A percentile compares a stretch with the other conserved stretches of the same genome.
Evolutionary conservation across 2,329 filamentous ascomycete species (phyloP).

Genomic region (Uncinocarpus reesii): DNA sequence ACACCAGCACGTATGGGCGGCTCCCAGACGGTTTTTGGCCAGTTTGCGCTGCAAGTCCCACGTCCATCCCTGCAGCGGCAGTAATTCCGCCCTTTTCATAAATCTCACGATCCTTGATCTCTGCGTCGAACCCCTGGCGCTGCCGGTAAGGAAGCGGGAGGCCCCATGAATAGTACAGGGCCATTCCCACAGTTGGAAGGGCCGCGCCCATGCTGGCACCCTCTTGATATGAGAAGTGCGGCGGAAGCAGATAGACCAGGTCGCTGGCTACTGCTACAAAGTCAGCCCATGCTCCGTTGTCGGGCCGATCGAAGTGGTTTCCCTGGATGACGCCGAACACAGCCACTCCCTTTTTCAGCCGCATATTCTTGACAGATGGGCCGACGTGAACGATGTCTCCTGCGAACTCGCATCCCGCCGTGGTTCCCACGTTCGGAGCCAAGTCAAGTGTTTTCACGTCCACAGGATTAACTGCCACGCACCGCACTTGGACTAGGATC

Average conservation of each 20-base stretch:
- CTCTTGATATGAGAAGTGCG: conserved; percentile 24
- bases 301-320: conserved; percentile 21
- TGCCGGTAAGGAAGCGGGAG: conserved; percentile 18
- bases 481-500: too few relatives aligned
- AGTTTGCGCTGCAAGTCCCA: too few relatives aligned
- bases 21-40: conserved; percentile 17
- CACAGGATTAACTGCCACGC: too few relatives aligned
- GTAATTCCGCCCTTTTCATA: too few relatives aligned
- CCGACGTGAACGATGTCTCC: too few relatives aligned
- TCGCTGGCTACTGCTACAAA: conserved; percentile 27
- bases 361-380: too few relatives aligned
- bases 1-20: conserved; percentile 33
- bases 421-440: too few relatives aligned
- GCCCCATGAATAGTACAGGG: conserved; percentile 24
- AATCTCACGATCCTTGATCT: too few relatives aligned
- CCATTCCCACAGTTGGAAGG: conserved; percentile 23
- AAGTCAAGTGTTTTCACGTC: too few relatives aligned
- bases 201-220: conserved; percentile 28
- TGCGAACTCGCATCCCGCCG: too few relatives aligned
- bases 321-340: conserved; percentile 17
- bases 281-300: conserved; percentile 31
- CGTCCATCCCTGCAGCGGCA: too few relatives aligned
- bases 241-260: conserved; percentile 25
- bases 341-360: too few relatives aligned
- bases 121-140: background rate